Percentiles rank a stretch among this genome's conserved stretches.
Conservation (phyloP, 306 rosid genomes). For the Alnus glutinosa region DNA sequence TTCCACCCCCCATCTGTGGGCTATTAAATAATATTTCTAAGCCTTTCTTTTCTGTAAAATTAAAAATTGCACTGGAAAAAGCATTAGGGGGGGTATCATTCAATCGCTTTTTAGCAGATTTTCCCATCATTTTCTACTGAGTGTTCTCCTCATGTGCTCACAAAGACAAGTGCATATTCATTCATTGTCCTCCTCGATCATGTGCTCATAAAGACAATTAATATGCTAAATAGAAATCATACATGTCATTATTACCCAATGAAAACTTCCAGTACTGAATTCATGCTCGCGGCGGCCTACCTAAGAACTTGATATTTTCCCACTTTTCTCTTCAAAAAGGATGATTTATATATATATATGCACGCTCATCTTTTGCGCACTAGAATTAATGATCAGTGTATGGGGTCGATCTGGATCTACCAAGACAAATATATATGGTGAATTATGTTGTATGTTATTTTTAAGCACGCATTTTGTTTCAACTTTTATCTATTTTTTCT, state of each 20-base stretch:
- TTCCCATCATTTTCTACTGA: slow-evolving; percentile 1
- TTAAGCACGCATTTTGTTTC: background rate
- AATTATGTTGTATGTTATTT: background rate
- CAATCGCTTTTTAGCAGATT: slow-evolving; percentile 16
- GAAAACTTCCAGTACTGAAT: background rate
- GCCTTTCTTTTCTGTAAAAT: background rate
- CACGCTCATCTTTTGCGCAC: background rate
- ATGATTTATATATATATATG: background rate
- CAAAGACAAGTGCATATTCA: background rate
- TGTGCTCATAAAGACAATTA: slow-evolving; percentile 4
- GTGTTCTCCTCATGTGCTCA: slow-evolving; percentile 1
- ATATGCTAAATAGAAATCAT: background rate
- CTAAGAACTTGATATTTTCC: too few relatives aligned
- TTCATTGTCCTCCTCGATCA: background rate
- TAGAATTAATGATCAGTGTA: background rate
- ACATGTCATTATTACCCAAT: background rate
- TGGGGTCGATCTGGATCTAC: background rate
- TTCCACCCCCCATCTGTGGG: too few relatives aligned
- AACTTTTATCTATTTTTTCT: background rate
- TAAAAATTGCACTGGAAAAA: slow-evolving; percentile 9
- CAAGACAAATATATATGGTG: background rate
- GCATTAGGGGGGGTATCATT: background rate
- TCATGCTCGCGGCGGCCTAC: too few relatives aligned
- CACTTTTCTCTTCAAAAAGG: too few relatives aligned
- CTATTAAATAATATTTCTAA: background rate